These are phyloP conservation scores for Hamigera avellanea DNA, from an alignment of 495 filamentous ascomycete genomes.

Conservation along the genomic window DNA sequence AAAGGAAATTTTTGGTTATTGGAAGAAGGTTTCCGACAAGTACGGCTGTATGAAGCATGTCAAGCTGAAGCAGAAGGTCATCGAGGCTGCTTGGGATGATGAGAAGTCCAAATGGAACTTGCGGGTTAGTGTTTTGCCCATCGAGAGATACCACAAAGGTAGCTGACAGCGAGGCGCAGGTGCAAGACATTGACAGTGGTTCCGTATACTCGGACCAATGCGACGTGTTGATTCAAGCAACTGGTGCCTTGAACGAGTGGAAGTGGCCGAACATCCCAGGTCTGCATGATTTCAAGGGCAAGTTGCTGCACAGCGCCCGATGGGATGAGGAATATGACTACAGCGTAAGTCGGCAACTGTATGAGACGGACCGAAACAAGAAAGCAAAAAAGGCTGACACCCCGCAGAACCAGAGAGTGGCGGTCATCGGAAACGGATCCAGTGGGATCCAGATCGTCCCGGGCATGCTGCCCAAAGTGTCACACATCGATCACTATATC, in stretches of 20 bases:
- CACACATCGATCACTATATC: constrained; percentile 34
- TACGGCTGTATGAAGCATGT: constrained; percentile 30
- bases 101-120: constrained; percentile 35
- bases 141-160: too few relatives aligned
- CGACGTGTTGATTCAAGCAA: constrained; percentile 45
- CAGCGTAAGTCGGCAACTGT: constrained; percentile 8
- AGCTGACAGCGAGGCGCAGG: too few relatives aligned
- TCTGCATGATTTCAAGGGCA: constrained; percentile 40
- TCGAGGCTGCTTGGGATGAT: constrained; percentile 28
- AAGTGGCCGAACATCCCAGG: constrained; percentile 45
- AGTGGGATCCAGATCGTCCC: constrained; percentile 49
- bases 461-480: constrained; percentile 41
- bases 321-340: constrained; percentile 35
- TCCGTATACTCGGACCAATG: constrained; percentile 31
- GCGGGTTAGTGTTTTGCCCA: constrained; percentile 8
- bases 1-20: constrained; percentile 48
- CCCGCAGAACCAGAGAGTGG: constrained; percentile 35
- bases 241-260: constrained; percentile 44
- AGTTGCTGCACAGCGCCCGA: constrained; percentile 41
- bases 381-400: constrained; percentile 7
- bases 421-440: constrained; percentile 42
- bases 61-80: constrained; percentile 26
- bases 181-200: constrained; percentile 30
- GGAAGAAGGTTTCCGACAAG: constrained; percentile 31
- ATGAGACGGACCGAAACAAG: too few relatives aligned